A percentile compares a stretch with the other conserved stretches of the same genome.
Evolutionary conservation across 164 flowering plant genomes (phyloP).

Genomic region (Umbellularia californica): DNA sequence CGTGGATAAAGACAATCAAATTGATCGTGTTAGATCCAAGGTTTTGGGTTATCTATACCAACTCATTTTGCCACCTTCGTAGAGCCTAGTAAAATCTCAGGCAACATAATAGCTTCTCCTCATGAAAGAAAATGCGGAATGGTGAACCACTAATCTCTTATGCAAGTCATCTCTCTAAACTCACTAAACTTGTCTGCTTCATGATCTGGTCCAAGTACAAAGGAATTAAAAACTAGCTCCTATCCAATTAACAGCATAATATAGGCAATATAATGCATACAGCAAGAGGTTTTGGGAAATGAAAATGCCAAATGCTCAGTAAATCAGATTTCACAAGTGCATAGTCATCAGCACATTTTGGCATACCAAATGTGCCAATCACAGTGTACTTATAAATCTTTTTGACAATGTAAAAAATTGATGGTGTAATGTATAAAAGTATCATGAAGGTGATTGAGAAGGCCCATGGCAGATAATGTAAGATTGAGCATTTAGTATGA

Average conservation of each 20-base stretch:
- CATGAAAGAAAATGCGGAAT: conserved; percentile 8
- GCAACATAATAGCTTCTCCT: conserved; percentile 1
- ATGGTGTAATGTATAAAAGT: not conserved
- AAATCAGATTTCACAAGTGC: too few relatives aligned
- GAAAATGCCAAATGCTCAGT: not conserved
- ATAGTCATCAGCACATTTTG: not conserved
- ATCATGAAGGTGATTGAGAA: not conserved
- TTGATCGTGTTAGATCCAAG: conserved; percentile 12
- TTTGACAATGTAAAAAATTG: not conserved
- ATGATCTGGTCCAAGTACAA: conserved; percentile 40
- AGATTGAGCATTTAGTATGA: not conserved
- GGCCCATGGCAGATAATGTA: not conserved
- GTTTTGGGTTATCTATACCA: conserved; percentile 5
- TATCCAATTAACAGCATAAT: not conserved
- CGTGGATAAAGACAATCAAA: conserved; percentile 2
- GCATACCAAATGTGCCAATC: not conserved
- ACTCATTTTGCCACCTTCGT: conserved; percentile 9
- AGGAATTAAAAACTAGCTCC: conserved; percentile 1
- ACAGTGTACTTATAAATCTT: too few relatives aligned
- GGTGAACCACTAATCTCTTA: not conserved
- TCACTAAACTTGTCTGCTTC: conserved; percentile 33
- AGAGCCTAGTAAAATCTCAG: conserved; percentile 2
- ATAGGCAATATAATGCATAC: not conserved
- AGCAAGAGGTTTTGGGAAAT: not conserved
- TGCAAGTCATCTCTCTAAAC: conserved; percentile 26